phyloP scores from a whole-genome alignment of 2,329 filamentous ascomycete genomes.

The Xylogone sp. region DNA sequence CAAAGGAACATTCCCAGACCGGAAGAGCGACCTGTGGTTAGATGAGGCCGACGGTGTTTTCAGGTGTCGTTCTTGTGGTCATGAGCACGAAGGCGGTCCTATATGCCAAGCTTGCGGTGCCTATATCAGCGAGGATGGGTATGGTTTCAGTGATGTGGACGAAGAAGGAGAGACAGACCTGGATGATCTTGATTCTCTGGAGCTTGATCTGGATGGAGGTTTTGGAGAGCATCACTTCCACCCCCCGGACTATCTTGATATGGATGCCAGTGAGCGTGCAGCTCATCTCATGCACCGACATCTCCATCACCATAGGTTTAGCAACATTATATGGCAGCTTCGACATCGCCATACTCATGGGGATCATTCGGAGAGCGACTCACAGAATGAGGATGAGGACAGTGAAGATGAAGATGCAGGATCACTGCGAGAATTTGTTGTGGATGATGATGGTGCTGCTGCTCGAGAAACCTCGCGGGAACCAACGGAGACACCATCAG shows the following conservation, averaged over 20 bases:
- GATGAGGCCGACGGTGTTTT: slow-evolving; percentile 58
- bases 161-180: slow-evolving; percentile 36
- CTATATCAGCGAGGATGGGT: slow-evolving; percentile 38
- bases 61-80: slow-evolving; percentile 58
- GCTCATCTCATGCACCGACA: not conserved
- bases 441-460: slow-evolving; percentile 20
- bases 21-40: slow-evolving; percentile 28
- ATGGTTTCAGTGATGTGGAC: slow-evolving; percentile 41
- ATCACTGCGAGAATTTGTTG: slow-evolving; percentile 25
- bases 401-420: slow-evolving; percentile 21
- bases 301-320: not conserved
- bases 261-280: slow-evolving; percentile 10
- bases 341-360: slow-evolving; percentile 6
- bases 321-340: not conserved
- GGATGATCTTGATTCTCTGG: slow-evolving; percentile 16
- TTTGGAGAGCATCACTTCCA: not conserved
- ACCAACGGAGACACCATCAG: not conserved
- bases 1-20: slow-evolving; percentile 42
- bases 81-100: slow-evolving; percentile 58
- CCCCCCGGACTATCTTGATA: slow-evolving; percentile 9
- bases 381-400: slow-evolving; percentile 1
- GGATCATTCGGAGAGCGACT: not conserved
- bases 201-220: slow-evolving; percentile 18
- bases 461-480: not conserved
- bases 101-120: slow-evolving; percentile 53